phyloP scores from a whole-genome alignment of 2,329 filamentous ascomycete species.

The Rhinocladiella similis region DNA sequence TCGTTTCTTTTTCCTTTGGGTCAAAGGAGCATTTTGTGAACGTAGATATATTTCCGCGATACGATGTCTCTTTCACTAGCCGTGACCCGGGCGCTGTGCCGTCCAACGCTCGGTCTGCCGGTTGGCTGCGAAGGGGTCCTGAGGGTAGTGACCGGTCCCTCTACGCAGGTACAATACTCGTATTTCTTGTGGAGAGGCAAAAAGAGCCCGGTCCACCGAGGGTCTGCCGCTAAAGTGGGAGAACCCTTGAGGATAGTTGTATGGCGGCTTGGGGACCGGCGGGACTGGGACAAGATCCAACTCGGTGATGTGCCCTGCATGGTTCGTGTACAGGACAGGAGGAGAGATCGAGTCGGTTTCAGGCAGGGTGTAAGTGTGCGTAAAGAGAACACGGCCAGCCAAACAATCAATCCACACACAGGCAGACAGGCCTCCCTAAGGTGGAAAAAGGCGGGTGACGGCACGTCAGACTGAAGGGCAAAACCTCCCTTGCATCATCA shows the following conservation, averaged over 20 bases:
- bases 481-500: conserved; percentile 20
- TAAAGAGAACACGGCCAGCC: neutral
- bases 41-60: no score
- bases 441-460: conserved; percentile 11
- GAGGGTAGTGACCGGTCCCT: no score
- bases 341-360: no score
- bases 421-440: conserved; percentile 15
- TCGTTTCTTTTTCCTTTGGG: no score
- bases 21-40: no score
- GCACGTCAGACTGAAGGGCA: conserved; percentile 10
- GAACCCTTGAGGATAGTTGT: neutral
- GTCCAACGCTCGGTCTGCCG: no score
- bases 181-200: neutral
- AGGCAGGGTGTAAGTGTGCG: no score
- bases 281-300: neutral
- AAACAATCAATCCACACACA: neutral
- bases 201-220: neutral
- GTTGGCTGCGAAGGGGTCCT: no score
- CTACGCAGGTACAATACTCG: neutral
- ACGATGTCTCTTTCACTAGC: no score
- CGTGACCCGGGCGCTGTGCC: no score
- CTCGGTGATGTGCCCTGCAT: neutral
- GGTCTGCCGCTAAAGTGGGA: neutral
- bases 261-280: neutral
- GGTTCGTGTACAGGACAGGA: neutral